Base-by-base conservation (phyloP, 495 filamentous ascomycete species). In the Podospora comata region DNA sequence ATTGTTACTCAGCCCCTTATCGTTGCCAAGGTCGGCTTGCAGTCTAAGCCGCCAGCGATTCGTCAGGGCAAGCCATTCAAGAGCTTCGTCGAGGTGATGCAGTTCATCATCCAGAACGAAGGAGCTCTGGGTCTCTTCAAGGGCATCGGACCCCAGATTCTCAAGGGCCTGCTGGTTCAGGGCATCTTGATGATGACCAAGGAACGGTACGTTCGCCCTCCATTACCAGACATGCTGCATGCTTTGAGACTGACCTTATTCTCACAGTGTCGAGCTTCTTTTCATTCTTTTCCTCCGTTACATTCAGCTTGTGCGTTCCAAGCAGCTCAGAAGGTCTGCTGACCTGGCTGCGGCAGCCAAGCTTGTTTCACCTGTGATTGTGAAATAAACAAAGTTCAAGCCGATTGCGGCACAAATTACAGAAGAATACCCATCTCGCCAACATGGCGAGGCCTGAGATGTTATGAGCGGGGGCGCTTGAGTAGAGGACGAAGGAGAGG, bases 111-210 rank as follows among this genome's bases (percentile, higher is more conserved):
- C 59, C 80, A 97, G 71, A 89, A 96, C 69, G 95, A 99, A 77
- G 95, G 95, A 9, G 70, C 84, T 3, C 71, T 90, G 20, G 90
- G 91, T 20, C 85, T 98, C 16, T 98, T 97, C 84, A 99, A 98
- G 82, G 95, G 95, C 26, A 96, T 99, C 75, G 94, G 89, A 0
- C 95, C 95, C 0, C 95, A 99, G 77, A 89, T 99, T 62, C 73
- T 91, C 60, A 99, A 99, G 79, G 95, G 96, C 19, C 80, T 99
- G 58, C 73, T 98, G 59, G 95, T 99, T 5, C 95, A 99, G 75
- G 95, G 95, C 64, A 82, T 98, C 61, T 81, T 99, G 27, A 99
- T 99, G 95, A 99, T 98, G 95, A 96, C 92, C 4, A 99, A 99
- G 82, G 96, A 99, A 79, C 87, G 93, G 93, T 96, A 85, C 68